Evolutionary conservation across 352 stramenopile species (phyloP), one percentile per base, ranked within the genome.

Genomic region (Globisporangium spiculum): DNA sequence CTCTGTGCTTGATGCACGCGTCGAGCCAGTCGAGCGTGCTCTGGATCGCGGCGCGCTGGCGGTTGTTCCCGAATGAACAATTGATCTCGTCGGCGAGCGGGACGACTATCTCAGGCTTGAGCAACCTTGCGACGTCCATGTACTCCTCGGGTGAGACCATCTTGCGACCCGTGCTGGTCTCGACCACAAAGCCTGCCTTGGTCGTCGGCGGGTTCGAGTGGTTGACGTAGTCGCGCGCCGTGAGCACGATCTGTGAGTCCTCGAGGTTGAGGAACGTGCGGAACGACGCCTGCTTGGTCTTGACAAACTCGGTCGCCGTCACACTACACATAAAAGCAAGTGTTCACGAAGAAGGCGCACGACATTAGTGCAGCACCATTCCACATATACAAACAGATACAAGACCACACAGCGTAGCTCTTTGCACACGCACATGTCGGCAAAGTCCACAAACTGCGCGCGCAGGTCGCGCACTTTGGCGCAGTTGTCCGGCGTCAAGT

Each of bases 401-500:
- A 46, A 46, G 60, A 67, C 70, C 26, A 71, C 24, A 53, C 46
- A 27, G n/a, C 34, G 8, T n/a, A 48, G 12, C 16, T 24, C 52
- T 32, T 48, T 20, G 56, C 16, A 22, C 32, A 30, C 77, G 60
- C 65, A 92, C 86, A 94, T 82, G 72, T 94, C 86, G 20, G 82
- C 83, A 60, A 81, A 91, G 72, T 90, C 83, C 30, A 94, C 68
- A 22, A 88, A 72, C 44, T 90, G 79, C 9, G 84, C 83, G 32
- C 75, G 88, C 61, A 92, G 62, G 22, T 86, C 81, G 18, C 65
- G 64, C 50, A 92, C 74, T 63, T 88, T 89, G 36, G 75, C 65
- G 65, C 75, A 83, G 44, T 91, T 94, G 71, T 94, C 86, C 72
- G 83, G 84, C 20, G 86, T 94, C 60, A 94, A 66, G 72, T 91